These are phyloP conservation scores for Trichoderma koningiopsis DNA, from an alignment of 2,329 filamentous ascomycete genomes.

Conservation along the genomic window DNA sequence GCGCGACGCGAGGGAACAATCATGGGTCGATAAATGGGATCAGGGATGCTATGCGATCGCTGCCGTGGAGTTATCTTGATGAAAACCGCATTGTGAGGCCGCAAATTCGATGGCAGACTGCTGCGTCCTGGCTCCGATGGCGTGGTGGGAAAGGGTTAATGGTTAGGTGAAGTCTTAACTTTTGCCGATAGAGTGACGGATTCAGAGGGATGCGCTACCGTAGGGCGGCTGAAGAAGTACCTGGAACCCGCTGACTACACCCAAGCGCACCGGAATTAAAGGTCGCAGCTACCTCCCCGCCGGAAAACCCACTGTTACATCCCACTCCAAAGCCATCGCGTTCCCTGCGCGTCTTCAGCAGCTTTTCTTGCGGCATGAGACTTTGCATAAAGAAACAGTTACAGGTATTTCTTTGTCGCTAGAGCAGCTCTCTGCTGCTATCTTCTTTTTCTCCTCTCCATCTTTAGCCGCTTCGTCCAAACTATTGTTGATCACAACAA, in stretches of 20 bases:
- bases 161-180: slow-evolving; percentile 41
- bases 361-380: slow-evolving; percentile 2
- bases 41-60: slow-evolving; percentile 46
- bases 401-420: neutral
- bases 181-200: slow-evolving; percentile 33
- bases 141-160: slow-evolving; percentile 33
- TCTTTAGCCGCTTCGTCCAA: neutral
- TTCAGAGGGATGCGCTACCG: slow-evolving; percentile 29
- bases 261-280: neutral
- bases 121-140: slow-evolving; percentile 30
- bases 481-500: slow-evolving; percentile 40
- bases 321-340: slow-evolving; percentile 22
- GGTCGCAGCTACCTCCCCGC: slow-evolving; percentile 18
- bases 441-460: neutral
- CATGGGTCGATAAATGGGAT: slow-evolving; percentile 48
- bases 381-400: neutral
- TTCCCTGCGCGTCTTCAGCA: slow-evolving; percentile 18
- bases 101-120: slow-evolving; percentile 44
- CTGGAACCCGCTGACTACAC: slow-evolving; percentile 27
- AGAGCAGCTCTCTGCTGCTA: neutral
- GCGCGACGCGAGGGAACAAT: slow-evolving; percentile 47
- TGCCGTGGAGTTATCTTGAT: slow-evolving; percentile 47
- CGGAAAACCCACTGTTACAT: slow-evolving; percentile 10
- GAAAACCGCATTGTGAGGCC: slow-evolving; percentile 46
- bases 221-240: slow-evolving; percentile 30